Evolutionary conservation across 1,284 basidiomycete genomes (phyloP), one percentile per base, ranked within the genome.

Genomic region (Ustilago sp.): DNA sequence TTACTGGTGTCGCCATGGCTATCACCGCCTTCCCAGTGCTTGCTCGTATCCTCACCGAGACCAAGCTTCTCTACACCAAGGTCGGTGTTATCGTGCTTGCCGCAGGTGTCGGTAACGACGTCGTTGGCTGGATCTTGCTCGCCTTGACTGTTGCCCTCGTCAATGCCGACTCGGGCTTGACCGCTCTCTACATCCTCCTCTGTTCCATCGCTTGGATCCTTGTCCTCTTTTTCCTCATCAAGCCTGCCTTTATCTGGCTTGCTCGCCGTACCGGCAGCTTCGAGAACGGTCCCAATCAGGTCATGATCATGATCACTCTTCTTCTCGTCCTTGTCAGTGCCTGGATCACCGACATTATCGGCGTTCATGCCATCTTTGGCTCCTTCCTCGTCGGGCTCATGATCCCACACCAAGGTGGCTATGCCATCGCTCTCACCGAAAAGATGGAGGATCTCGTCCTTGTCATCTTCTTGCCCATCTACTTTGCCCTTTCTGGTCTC

Each of bases 21-120:
- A 98, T 98, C 86, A 98, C 95, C 0, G 95, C 95, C 0, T 88
- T 88, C 59, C 87, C 90, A 0, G 95, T 99, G 4, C 89, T 98
- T 4, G 98, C 95, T 85, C 92, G 96, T 56, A 84, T 84, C 60
- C 63, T 84, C 34, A 77, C 79, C 56, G 88, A 89, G 63, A 88
- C 88, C 48, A 88, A 89, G 87, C 89, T 99, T 2, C 89, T 98
- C 63, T 93, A 96, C 74, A 97, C 94, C 8, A 93, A 92, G 0
- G 95, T 99, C 50, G 97, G 96, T 9, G 92, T 96, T 63, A 92
- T 97, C 35, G 94, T 94, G 4, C 90, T 99, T 4, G 93, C 93
- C 1, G 96, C 96, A 0, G 79, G 96, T 54, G 94, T 98, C 1
- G 94, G 92, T 3, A 98, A 97, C 87, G 95, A 92, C 74, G 89